Evolutionary conservation across 1,139 yeast genomes (phyloP).

Genomic region (Ogataea hybrid): DNA sequence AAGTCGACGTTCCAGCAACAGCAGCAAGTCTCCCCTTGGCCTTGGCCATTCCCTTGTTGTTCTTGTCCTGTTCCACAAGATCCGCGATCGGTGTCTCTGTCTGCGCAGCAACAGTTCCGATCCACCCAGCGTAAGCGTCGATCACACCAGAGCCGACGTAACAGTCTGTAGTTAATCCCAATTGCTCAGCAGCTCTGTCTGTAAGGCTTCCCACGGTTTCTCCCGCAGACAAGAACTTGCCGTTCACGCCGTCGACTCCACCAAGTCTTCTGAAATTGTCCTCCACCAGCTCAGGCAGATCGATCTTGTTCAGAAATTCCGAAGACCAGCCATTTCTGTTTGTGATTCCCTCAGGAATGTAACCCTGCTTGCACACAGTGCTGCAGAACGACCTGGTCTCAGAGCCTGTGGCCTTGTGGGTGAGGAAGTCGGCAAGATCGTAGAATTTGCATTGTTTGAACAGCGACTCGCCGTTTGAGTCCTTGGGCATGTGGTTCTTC

Average conservation of each 20-base stretch:
- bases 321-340: slow-evolving; percentile 87
- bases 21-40: slow-evolving; percentile 91
- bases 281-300: slow-evolving; percentile 71
- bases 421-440: slow-evolving; percentile 87
- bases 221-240: slow-evolving; percentile 81
- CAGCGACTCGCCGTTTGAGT: slow-evolving; percentile 30
- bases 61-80: slow-evolving; percentile 39
- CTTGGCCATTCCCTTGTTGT: slow-evolving; percentile 46
- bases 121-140: slow-evolving; percentile 99
- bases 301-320: slow-evolving; percentile 67
- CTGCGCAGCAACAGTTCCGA: slow-evolving; percentile 94
- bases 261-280: slow-evolving; percentile 80
- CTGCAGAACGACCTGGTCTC: slow-evolving; percentile 89
- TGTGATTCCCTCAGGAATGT: slow-evolving; percentile 89
- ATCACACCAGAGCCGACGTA: slow-evolving; percentile 94
- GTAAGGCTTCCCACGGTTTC: slow-evolving; percentile 76
- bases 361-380: slow-evolving; percentile 93
- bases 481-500: slow-evolving; percentile 75
- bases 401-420: slow-evolving; percentile 84
- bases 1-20: slow-evolving; percentile 97
- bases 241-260: slow-evolving; percentile 73
- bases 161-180: slow-evolving; percentile 78
- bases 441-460: slow-evolving; percentile 77
- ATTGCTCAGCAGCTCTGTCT: slow-evolving; percentile 67
- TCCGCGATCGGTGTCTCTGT: slow-evolving; percentile 50